phyloP scores from a whole-genome alignment of 163 green algal genomes.

The Volvox carteri region DNA sequence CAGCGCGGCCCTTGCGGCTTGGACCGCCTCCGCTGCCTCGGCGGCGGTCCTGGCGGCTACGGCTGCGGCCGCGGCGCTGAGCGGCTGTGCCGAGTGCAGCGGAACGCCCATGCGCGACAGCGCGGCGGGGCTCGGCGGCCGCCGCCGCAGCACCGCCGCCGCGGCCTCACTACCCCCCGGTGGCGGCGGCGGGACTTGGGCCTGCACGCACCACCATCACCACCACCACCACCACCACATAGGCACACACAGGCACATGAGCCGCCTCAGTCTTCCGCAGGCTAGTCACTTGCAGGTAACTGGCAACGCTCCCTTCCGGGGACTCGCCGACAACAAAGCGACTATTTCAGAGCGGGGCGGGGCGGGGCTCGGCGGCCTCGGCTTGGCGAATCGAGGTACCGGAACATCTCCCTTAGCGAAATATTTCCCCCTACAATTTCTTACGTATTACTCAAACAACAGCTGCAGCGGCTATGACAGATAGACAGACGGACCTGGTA shows the following conservation, averaged over 20 bases:
- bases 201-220: not conserved
- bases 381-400: not conserved
- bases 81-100: slow-evolving; percentile 21
- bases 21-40: not conserved
- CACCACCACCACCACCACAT: not conserved
- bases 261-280: not conserved
- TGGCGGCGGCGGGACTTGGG: not conserved
- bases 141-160: not conserved
- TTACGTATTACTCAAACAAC: not conserved
- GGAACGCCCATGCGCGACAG: slow-evolving; percentile 13
- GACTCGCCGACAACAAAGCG: too few relatives aligned
- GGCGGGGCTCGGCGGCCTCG: too few relatives aligned
- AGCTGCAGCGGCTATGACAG: not conserved
- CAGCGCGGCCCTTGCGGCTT: not conserved
- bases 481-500: slow-evolving; percentile 17
- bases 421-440: not conserved
- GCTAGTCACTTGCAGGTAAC: not conserved
- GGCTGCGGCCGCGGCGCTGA: not conserved
- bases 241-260: not conserved
- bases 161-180: not conserved
- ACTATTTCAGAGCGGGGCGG: too few relatives aligned
- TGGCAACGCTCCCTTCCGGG: not conserved
- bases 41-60: not conserved
- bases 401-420: not conserved
- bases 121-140: not conserved